Conservation (phyloP, 2,329 filamentous ascomycete genomes). For the Didymella glomerata region DNA sequence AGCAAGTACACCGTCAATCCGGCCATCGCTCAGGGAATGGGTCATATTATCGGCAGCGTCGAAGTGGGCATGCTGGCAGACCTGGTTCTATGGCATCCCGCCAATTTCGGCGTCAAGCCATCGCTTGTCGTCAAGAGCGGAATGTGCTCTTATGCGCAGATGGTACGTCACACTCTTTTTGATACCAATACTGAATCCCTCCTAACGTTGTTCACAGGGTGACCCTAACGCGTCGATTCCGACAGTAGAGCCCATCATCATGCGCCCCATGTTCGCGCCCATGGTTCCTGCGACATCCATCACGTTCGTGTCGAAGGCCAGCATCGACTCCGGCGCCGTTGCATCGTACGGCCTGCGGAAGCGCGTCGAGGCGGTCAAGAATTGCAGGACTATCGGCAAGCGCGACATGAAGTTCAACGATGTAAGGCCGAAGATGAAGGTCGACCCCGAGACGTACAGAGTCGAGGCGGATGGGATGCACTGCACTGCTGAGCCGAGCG, state of each 20-base stretch:
- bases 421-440: constrained; percentile 82
- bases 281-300: constrained; percentile 76
- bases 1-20: constrained; percentile 98
- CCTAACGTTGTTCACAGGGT: constrained; percentile 44
- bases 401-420: constrained; percentile 91
- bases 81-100: constrained; percentile 84
- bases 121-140: constrained; percentile 84
- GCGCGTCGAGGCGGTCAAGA: constrained; percentile 79
- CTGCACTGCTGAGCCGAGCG: constrained; percentile 76
- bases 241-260: constrained; percentile 83
- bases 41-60: constrained; percentile 83
- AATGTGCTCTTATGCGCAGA: constrained; percentile 81
- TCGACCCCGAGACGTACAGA: constrained; percentile 88
- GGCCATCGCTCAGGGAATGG: constrained; percentile 88
- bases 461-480: constrained; percentile 84
- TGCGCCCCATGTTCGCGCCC: constrained; percentile 85
- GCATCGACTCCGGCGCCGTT: constrained; percentile 72
- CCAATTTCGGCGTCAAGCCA: constrained; percentile 88
- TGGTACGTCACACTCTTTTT: constrained; percentile 64
- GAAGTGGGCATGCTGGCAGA: constrained; percentile 92
- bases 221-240: constrained; percentile 71
- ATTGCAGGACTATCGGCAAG: constrained; percentile 79
- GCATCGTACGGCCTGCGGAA: constrained; percentile 79
- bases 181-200: no score
- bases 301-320: constrained; percentile 81